Percentiles rank a stretch among this genome's conserved stretches.
These are phyloP conservation scores for Lolium multiflorum DNA, from an alignment of 176 grass and related monocot genomes.

Conservation along the genomic window DNA sequence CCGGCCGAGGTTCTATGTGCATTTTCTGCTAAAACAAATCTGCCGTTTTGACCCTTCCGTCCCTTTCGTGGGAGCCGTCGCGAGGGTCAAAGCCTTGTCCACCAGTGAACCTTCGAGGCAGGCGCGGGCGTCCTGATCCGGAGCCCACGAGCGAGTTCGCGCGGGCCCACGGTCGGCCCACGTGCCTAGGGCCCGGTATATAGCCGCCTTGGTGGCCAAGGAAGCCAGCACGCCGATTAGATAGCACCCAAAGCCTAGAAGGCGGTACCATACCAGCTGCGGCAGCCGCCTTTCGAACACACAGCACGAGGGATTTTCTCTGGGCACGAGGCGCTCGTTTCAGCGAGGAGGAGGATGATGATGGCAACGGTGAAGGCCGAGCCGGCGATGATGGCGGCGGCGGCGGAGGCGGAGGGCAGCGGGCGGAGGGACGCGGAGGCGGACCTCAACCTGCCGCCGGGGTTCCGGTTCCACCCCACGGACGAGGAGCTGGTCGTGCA, in stretches of 20 bases:
- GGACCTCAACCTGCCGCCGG: conserved; percentile 86
- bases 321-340: too few relatives aligned
- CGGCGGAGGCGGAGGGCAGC: conserved; percentile 21
- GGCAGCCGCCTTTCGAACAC: conserved; percentile 42
- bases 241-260: neutral
- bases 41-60: conserved; percentile 22
- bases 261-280: neutral
- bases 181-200: conserved; percentile 32
- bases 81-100: conserved; percentile 44
- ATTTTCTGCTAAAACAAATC: neutral
- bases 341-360: neutral
- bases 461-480: conserved; percentile 95
- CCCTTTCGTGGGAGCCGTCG: neutral
- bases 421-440: conserved; percentile 72
- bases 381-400: neutral
- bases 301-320: conserved; percentile 17
- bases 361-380: conserved; percentile 30
- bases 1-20: neutral
- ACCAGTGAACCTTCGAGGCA: conserved; percentile 50
- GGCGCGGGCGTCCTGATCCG: conserved; percentile 24
- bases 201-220: conserved; percentile 37
- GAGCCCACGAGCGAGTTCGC: neutral
- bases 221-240: neutral
- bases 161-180: conserved; percentile 23
- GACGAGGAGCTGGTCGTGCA: conserved; percentile 89